Evolutionary conservation across 2,329 filamentous ascomycete species (phyloP).

Genomic region (Didymella sp.): DNA sequence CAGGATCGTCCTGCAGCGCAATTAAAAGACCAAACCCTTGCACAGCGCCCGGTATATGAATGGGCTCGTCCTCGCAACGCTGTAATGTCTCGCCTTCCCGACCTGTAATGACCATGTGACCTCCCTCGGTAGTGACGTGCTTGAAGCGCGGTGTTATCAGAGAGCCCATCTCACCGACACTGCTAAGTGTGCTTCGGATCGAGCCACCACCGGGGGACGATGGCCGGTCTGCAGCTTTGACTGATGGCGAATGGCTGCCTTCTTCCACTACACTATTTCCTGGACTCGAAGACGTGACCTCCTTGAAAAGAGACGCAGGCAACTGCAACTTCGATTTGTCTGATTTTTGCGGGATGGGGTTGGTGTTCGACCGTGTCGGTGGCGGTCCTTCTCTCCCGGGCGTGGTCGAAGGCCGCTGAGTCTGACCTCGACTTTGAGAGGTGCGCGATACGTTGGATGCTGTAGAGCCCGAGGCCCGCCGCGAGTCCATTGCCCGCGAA

Average conservation of each 20-base stretch:
- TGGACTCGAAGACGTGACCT: slow-evolving; percentile 34
- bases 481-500: slow-evolving; percentile 35
- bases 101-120: slow-evolving; percentile 83
- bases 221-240: slow-evolving; percentile 27
- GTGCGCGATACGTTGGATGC: slow-evolving; percentile 39
- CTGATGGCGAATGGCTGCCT: slow-evolving; percentile 33
- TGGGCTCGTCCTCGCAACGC: slow-evolving; percentile 88
- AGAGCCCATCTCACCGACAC: slow-evolving; percentile 52
- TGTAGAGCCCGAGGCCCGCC: slow-evolving; percentile 38
- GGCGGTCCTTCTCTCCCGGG: slow-evolving; percentile 17
- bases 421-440: slow-evolving; percentile 24
- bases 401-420: slow-evolving; percentile 10
- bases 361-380: slow-evolving; percentile 5
- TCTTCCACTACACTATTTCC: slow-evolving; percentile 34
- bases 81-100: slow-evolving; percentile 74
- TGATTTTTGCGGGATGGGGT: slow-evolving; percentile 5
- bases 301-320: slow-evolving; percentile 48
- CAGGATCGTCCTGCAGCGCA: slow-evolving; percentile 72
- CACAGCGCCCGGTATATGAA: slow-evolving; percentile 82
- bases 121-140: slow-evolving; percentile 76
- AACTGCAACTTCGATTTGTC: slow-evolving; percentile 24
- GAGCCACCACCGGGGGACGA: slow-evolving; percentile 41
- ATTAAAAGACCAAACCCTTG: slow-evolving; percentile 82
- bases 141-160: slow-evolving; percentile 78
- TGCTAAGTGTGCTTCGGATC: slow-evolving; percentile 44